Conservation (phyloP, 2,329 filamentous ascomycete genomes). For the Fusarium setosum region DNA sequence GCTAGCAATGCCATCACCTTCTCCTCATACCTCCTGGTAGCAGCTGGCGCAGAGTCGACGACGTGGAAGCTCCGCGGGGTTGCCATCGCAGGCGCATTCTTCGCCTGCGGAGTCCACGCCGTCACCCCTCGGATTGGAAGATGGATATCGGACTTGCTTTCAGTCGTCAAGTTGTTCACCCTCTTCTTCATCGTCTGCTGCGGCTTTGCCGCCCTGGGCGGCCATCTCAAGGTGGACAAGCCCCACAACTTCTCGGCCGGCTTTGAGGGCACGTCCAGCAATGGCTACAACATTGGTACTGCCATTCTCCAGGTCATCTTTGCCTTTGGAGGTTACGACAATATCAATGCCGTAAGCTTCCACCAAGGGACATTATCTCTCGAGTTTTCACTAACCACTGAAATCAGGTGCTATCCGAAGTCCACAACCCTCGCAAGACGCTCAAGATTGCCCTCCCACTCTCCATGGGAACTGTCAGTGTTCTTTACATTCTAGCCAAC, state of each 20-base stretch:
- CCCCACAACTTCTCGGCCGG: conserved; percentile 18
- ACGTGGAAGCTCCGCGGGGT: conserved; percentile 18
- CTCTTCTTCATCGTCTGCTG: conserved; percentile 25
- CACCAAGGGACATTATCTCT: too few relatives aligned
- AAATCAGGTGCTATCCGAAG: conserved; percentile 18
- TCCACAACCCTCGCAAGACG: conserved; percentile 11
- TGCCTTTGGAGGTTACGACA: conserved; percentile 21
- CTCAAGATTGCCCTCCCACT: conserved; percentile 14
- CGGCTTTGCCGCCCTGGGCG: conserved; percentile 20
- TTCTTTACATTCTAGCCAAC: conserved; percentile 20
- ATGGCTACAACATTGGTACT: conserved; percentile 19
- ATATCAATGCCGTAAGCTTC: conserved; percentile 16
- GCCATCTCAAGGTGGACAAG: conserved; percentile 18
- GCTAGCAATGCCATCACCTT: conserved; percentile 21
- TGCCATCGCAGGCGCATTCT: conserved; percentile 7
- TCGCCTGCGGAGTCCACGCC: conserved; percentile 10
- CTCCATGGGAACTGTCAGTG: conserved; percentile 7
- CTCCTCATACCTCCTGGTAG: conserved; percentile 13
- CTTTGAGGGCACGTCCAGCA: conserved; percentile 13
- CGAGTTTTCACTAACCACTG: neutral
- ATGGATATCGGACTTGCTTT: conserved; percentile 11
- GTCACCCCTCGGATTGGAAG: conserved; percentile 1
- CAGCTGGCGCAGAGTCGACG: conserved; percentile 11
- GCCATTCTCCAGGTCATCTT: conserved; percentile 23
- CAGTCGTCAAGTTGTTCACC: conserved; percentile 19